Evolutionary conservation across 2,329 filamentous ascomycete species (phyloP), one percentile per base, ranked within the genome.

Genomic region (Dactylellina leptospora): DNA sequence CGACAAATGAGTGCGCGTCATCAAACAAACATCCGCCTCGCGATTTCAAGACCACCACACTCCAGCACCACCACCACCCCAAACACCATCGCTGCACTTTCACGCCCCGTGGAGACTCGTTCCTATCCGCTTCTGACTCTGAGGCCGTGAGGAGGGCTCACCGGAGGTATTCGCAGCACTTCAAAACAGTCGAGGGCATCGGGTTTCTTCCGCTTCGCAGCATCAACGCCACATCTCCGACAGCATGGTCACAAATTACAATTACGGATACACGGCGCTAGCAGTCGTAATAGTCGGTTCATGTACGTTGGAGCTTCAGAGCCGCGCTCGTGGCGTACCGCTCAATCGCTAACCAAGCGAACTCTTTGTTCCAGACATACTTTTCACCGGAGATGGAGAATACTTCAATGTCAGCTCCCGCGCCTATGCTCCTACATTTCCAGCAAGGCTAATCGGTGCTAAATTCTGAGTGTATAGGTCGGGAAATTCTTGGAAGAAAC

Each of bases 311-410:
- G 5, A 1, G 20, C n/a, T n/a, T n/a, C n/a, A n/a, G n/a, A n/a
- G n/a, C n/a, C n/a, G n/a, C n/a, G n/a, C n/a, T n/a, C n/a, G n/a
- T n/a, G n/a, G n/a, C n/a, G 30, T 6, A 33, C 30, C 11, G 42
- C 13, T 60, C 58, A 40, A 64, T 22, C 78, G 79, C 73, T 76
- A 77, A 60, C 51, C 66, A 70, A n/a, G n/a, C n/a, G n/a, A n/a
- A n/a, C n/a, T n/a, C 59, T 73, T 40, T 25, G n/a, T 4, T 18
- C 22, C 76, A 99, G 95, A 99, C 82, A 96, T 99, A 92, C 91
- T 99, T 80, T 97, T 99, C 80, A 96, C 95, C 79, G 92, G 92
- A 79, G 92, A 91, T 81, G 95, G 96, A 79, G 93, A 99, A 85
- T 85, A 89, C 71, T 99, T 99, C 83, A 96, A 99, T 83, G 91